Evolutionary conservation across 2,329 filamentous ascomycete genomes (phyloP).

Genomic region (Metarhizium guizhouense): DNA sequence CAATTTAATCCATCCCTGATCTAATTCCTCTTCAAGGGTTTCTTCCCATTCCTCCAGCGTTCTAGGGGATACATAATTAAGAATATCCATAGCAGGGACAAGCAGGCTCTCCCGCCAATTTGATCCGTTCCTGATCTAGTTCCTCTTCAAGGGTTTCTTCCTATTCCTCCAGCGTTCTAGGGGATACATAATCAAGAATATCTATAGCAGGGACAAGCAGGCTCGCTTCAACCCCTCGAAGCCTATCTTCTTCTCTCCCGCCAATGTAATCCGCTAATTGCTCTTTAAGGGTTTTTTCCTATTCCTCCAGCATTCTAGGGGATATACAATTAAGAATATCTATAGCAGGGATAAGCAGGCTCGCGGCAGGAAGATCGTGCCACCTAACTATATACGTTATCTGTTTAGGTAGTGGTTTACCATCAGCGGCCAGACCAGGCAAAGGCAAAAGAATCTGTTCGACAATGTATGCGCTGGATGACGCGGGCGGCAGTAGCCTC

Average conservation of each 20-base stretch:
- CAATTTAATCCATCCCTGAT: slow-evolving; percentile 24
- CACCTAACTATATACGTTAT: slow-evolving; percentile 48
- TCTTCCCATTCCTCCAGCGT: slow-evolving; percentile 50
- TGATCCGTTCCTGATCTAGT: slow-evolving; percentile 28
- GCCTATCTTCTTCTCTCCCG: slow-evolving; percentile 14
- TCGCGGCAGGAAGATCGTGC: slow-evolving; percentile 40
- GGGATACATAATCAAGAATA: slow-evolving; percentile 51
- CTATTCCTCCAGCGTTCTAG: slow-evolving; percentile 46
- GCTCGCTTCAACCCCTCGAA: slow-evolving; percentile 1
- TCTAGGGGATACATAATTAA: slow-evolving; percentile 50
- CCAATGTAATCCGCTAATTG: slow-evolving; percentile 21
- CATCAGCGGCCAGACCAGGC: slow-evolving; percentile 21
- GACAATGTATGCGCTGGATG: slow-evolving; percentile 49
- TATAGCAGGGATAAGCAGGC: slow-evolving; percentile 36
- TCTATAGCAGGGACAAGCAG: slow-evolving; percentile 36
- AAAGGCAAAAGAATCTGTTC: slow-evolving; percentile 40
- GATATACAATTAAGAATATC: slow-evolving; percentile 50
- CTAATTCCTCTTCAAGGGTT: too few species aligned
- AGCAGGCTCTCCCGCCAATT: slow-evolving; percentile 12
- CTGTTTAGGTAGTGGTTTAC: slow-evolving; percentile 29
- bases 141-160: slow-evolving; percentile 37
- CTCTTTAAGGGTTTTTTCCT: too few species aligned
- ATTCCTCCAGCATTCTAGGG: slow-evolving; percentile 45
- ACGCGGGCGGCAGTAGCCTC: slow-evolving; percentile 36
- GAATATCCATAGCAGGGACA: slow-evolving; percentile 37